Conservation (phyloP, 2,329 filamentous ascomycete genomes). For the Fusarium verticillioides region DNA sequence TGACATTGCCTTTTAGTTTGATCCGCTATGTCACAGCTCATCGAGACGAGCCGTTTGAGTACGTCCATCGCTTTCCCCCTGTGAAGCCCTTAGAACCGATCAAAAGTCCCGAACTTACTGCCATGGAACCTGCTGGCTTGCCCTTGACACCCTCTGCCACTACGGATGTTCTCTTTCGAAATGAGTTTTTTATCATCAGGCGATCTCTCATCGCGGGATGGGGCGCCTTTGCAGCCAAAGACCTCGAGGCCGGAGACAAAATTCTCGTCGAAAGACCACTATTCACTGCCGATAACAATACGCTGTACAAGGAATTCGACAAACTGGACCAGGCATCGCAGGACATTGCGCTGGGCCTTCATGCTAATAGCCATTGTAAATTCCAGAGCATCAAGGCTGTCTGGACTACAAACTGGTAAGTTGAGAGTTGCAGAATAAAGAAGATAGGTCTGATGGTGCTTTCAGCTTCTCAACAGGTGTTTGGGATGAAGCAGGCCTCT, state of each 20-base stretch:
- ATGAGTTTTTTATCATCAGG: constrained; percentile 55
- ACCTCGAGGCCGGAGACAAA: constrained; percentile 52
- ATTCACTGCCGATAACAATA: constrained; percentile 46
- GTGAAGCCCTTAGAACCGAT: constrained; percentile 23
- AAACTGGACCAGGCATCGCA: constrained; percentile 47
- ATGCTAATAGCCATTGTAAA: constrained; percentile 48
- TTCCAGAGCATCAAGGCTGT: constrained; percentile 51
- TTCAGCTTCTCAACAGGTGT: constrained; percentile 46
- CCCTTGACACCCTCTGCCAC: constrained; percentile 6
- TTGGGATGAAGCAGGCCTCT: constrained; percentile 53
- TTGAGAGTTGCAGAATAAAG: constrained; percentile 1
- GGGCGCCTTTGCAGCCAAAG: constrained; percentile 58
- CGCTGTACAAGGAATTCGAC: constrained; percentile 51
- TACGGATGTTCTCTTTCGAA: constrained; percentile 46
- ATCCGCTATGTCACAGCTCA: constrained; percentile 24
- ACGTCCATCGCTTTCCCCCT: constrained; percentile 3
- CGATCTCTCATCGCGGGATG: constrained; percentile 56
- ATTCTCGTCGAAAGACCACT: constrained; percentile 60
- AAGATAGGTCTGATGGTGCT: not conserved
- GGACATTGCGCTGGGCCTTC: constrained; percentile 52
- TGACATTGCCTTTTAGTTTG: constrained; percentile 25
- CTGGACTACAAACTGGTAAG: constrained; percentile 61
- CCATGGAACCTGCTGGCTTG: not conserved
- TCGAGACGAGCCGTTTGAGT: constrained; percentile 15
- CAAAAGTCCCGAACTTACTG: not conserved